A percentile compares a stretch with the other conserved stretches of the same genome.
phyloP scores from a whole-genome alignment of 345 rosid species.

The Gossypium bickii region DNA sequence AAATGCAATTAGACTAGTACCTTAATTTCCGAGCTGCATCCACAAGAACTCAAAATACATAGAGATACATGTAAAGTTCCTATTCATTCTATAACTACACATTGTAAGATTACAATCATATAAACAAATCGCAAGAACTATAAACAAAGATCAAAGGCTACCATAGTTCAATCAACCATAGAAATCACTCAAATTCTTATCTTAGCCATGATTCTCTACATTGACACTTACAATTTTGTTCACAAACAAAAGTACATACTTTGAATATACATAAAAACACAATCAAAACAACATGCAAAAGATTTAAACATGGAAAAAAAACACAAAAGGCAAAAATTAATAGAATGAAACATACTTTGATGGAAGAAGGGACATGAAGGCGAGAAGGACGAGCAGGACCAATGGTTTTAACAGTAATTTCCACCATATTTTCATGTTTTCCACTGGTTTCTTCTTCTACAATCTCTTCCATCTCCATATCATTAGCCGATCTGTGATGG shows the following conservation, averaged over 20 bases:
- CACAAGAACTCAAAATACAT: neutral
- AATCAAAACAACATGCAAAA: neutral
- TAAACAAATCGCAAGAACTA: neutral
- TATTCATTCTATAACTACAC: too few relatives aligned
- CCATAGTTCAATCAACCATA: neutral
- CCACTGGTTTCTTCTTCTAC: conserved; percentile 28
- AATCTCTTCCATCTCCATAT: conserved; percentile 27
- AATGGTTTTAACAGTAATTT: conserved; percentile 58
- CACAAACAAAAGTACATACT: neutral
- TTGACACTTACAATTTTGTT: neutral
- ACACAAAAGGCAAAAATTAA: neutral
- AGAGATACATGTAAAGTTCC: too few relatives aligned
- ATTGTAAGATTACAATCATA: too few relatives aligned
- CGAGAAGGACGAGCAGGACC: conserved; percentile 78
- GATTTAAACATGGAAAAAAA: conserved; percentile 2
- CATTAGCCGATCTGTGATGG: conserved; percentile 3
- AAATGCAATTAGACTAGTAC: neutral
- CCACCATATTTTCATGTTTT: conserved; percentile 32
- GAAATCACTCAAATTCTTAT: neutral
- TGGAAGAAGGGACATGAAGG: conserved; percentile 48
- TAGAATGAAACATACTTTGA: conserved; percentile 33
- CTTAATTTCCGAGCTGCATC: neutral
- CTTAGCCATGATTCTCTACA: neutral
- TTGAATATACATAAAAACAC: neutral
- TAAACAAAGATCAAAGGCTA: neutral